Evolutionary conservation across 768 basidiomycete species (phyloP), one percentile per base, ranked within the genome.

Genomic region (Rhizopogon rudus): DNA sequence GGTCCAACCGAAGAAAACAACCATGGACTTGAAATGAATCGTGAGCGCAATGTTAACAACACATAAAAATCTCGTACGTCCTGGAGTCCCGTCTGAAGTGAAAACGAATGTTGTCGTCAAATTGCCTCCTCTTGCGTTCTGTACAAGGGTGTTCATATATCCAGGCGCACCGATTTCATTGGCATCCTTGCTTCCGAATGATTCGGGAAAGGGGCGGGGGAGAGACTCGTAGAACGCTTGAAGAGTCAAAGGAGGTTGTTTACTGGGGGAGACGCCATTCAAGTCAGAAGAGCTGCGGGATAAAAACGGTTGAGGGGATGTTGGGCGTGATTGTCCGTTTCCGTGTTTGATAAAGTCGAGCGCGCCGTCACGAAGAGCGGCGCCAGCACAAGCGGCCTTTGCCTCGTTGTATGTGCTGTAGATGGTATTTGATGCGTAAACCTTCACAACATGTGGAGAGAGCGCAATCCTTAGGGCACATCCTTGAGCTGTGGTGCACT

Each of bases 221-320:
- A 90, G 77, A 13, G 79, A 66, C n/a, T 85, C 84, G 61, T 79
- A 86, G 65, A 83, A 88, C 1, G 67, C 67, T 57, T 84, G 83
- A 1, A 89, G 67, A 0, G 77, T 74, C 41, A 75, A 67, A 2
- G 71, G 67, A 16, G 58, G 54, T 20, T 54, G 62, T 39, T 51
- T 40, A 7, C 54, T 52, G 22, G 55, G 52, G 2, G 54, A 42
- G 2, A 55, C 51, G 25, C 52, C 51, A 3, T 53, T 40, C 2
- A 51, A 56, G 9, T 60, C 55, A 29, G 57, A 56, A 10, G 17
- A 52, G 29, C 54, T 52, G 20, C 45, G 29, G 37, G 43, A 14
- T 9, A 55, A 29, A 1, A 52, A 56, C 12, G 42, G 57, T 16
- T 33, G 3, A 29, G 68, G 64, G 6, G 68, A 65, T 3, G 70